Evolutionary conservation across 2,329 filamentous ascomycete species (phyloP).

Genomic region (Pyrenochaeta sp.): DNA sequence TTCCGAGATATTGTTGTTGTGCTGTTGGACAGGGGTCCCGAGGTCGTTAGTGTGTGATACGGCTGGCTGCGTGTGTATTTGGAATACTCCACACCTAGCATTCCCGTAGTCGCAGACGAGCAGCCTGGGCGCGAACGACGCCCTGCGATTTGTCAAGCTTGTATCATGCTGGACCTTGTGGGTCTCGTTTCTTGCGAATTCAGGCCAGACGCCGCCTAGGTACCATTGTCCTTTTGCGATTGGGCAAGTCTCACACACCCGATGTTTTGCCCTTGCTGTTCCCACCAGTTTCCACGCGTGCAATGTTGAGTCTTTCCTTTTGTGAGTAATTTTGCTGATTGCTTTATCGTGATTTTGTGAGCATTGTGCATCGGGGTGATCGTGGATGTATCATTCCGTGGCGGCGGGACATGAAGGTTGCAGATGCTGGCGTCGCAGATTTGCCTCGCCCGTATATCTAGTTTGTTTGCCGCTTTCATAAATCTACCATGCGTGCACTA

Average conservation of each 20-base stretch:
- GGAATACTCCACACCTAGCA: conserved; percentile 34
- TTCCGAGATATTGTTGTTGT: conserved; percentile 20
- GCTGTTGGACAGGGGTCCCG: conserved; percentile 10
- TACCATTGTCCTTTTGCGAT: conserved; percentile 8
- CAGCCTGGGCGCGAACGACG: conserved; percentile 3
- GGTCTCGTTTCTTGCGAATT: conserved; percentile 3
- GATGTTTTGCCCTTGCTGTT: conserved; percentile 1
- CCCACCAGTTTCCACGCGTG: background rate
- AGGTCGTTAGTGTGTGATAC: conserved; percentile 26
- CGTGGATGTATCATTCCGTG: conserved; percentile 1
- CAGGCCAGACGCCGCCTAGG: conserved; percentile 4
- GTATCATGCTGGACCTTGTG: conserved; percentile 5
- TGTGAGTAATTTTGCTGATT: conserved; percentile 1
- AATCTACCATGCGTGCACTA: conserved; percentile 20
- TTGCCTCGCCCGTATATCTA: conserved; percentile 7
- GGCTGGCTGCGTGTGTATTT: conserved; percentile 33
- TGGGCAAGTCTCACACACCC: conserved; percentile 9
- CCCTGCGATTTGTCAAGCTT: conserved; percentile 28
- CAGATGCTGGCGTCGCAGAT: conserved; percentile 5
- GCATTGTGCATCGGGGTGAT: background rate
- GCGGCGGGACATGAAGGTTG: conserved; percentile 1
- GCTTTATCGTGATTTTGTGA: conserved; percentile 5
- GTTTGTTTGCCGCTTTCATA: conserved; percentile 17
- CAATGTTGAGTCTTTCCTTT: conserved; percentile 2
- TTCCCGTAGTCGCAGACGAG: conserved; percentile 9